These are phyloP conservation scores for Microcos paniculata DNA, from an alignment of 345 rosid genomes.

Conservation along the genomic window DNA sequence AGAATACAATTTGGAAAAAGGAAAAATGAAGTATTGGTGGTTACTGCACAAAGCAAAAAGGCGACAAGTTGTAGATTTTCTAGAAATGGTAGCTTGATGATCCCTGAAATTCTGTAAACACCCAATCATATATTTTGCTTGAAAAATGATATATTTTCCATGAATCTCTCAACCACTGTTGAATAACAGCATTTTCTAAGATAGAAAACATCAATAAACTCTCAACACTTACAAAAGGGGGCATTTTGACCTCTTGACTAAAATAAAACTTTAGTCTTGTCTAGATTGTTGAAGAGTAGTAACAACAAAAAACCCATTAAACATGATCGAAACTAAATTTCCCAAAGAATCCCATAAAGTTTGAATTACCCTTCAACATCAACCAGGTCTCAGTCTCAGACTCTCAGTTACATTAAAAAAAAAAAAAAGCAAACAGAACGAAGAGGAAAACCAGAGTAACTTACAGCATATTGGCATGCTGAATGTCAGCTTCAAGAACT, in stretches of 20 bases:
- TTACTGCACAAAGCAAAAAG: neutral
- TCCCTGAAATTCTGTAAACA: neutral
- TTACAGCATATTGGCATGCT: slow-evolving; percentile 86
- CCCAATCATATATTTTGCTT: neutral
- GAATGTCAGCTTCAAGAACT: slow-evolving; percentile 80
- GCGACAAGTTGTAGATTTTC: neutral
- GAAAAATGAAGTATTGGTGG: neutral
- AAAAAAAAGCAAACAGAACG: neutral
- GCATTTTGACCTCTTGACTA: neutral
- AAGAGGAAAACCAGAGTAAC: slow-evolving; percentile 30
- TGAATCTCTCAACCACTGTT: neutral
- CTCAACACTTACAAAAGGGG: neutral
- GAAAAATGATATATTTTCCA: neutral
- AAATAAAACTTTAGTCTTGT: neutral
- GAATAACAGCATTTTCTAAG: neutral
- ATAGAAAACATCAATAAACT: neutral
- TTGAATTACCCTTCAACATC: neutral
- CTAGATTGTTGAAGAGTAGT: neutral
- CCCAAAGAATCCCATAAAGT: neutral
- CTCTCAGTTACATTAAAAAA: too few species aligned
- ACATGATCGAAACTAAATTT: neutral
- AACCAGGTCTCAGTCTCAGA: neutral
- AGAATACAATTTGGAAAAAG: neutral
- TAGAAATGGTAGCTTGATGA: neutral
- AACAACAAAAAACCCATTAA: neutral